A percentile compares a stretch with the other conserved stretches of the same genome.
phyloP scores from a whole-genome alignment of 1,284 basidiomycete genomes.

The Lentinula novae-zelandiae region DNA sequence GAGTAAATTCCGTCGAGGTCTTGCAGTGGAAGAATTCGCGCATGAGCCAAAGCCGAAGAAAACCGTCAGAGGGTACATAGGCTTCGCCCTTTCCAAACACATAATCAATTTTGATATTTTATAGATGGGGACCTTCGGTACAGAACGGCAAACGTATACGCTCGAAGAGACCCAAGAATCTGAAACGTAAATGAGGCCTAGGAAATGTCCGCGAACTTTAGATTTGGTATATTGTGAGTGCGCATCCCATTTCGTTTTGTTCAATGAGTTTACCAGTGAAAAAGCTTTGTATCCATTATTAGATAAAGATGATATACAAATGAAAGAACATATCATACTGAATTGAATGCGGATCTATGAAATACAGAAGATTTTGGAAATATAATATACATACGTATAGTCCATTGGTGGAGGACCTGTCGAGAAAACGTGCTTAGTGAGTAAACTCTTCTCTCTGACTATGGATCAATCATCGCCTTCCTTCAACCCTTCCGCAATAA shows the following conservation, averaged over 20 bases:
- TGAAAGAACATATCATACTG: not conserved
- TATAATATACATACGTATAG: too few relatives aligned
- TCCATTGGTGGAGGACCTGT: too few relatives aligned
- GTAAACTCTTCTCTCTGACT: too few relatives aligned
- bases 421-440: too few relatives aligned
- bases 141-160: conserved; percentile 75
- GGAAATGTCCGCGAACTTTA: not conserved
- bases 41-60: conserved; percentile 66
- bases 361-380: too few relatives aligned
- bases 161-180: conserved; percentile 34
- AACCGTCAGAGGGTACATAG: conserved; percentile 64
- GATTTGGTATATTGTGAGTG: not conserved
- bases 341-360: too few relatives aligned
- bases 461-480: not conserved
- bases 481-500: conserved; percentile 11
- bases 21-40: conserved; percentile 55
- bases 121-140: conserved; percentile 44
- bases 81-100: conserved; percentile 24
- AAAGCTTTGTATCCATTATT: not conserved
- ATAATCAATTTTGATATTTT: not conserved
- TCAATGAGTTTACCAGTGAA: not conserved
- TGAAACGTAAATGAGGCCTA: not conserved
- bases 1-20: conserved; percentile 67
- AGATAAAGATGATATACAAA: not conserved
- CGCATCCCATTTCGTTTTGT: not conserved